Percentiles rank a stretch among this genome's conserved stretches.
Conservation (phyloP, 129 eudicot species). For the Cynara cardunculus region DNA sequence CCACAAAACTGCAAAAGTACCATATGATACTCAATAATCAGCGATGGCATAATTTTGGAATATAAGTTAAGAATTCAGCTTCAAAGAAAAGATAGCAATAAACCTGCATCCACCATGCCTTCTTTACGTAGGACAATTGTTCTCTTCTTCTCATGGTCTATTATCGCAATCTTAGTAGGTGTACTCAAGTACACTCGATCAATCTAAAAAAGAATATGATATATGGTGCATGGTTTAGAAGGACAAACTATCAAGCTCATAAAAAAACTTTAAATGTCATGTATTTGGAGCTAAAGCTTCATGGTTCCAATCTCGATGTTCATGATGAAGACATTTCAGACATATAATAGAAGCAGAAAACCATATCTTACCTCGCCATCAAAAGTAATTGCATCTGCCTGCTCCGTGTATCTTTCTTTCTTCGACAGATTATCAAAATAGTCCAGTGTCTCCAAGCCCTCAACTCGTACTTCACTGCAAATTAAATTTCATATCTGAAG, state of each 20-base stretch:
- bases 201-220: conserved; percentile 33
- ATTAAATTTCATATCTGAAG: conserved; percentile 31
- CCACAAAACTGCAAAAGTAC: conserved; percentile 66
- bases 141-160: conserved; percentile 94
- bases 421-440: conserved; percentile 66
- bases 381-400: conserved; percentile 96
- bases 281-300: not conserved
- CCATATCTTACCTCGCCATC: conserved; percentile 75
- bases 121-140: conserved; percentile 86
- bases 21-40: not conserved
- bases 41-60: conserved; percentile 7
- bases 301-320: not conserved
- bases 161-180: conserved; percentile 87
- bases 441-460: conserved; percentile 96
- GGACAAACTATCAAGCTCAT: not conserved
- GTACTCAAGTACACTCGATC: conserved; percentile 91
- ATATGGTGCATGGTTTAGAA: not conserved
- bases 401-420: conserved; percentile 81
- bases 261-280: not conserved
- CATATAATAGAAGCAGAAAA: conserved; percentile 2
- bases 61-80: not conserved
- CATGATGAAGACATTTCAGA: not conserved
- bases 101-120: conserved; percentile 96
- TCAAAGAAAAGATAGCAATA: conserved; percentile 5
- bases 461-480: conserved; percentile 98